Base-by-base conservation (phyloP, 2,329 filamentous ascomycete species). In the Xylariaceae sp. region DNA sequence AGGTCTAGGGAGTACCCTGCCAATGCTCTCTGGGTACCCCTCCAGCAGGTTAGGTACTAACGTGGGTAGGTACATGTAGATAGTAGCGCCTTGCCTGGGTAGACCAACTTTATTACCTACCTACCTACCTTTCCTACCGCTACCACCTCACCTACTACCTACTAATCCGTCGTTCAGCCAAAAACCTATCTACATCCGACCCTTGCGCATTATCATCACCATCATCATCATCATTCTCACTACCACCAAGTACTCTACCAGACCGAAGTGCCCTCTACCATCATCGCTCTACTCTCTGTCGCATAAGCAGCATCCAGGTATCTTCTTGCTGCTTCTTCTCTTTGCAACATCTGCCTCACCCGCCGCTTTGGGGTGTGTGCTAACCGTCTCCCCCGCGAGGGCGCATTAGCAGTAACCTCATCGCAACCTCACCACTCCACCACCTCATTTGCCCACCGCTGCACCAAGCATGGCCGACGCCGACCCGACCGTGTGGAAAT, bases 401-500 rank as follows among this genome's bases (percentile, higher is more conserved):
- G 54, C 58, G 61, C 61, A 63, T 61, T 58, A 55, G 51, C 61
- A 58, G 49, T 47, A 39, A 54, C 41, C 51, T 52, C 49, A 55
- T 60, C 53, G 47, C 56, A 57, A 55, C 49, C 56, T 52, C 56
- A 54, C 54, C 53, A 50, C 56, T 24, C 41, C 34, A 21, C 36
- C 50, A 46, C 37, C 58, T 29, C 41, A 41, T 46, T 48, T 46
- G 16, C 48, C 53, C 46, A 37, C 53, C 50, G 44, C 43, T 41
- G 11, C 51, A 34, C 43, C 41, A 39, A 63, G 61, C 47, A 64
- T 64, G 62, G 62, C 62, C 49, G 62, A 64, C 53, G 48, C 60
- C 33, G 62, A 64, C 34, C 58, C 60, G 37, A 64, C 61, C 36
- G 58, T 57, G n/a, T 65, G 62, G 62, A 62, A 63, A 45, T 65